Evolutionary conservation across 345 rosid genomes (phyloP).

Genomic region (rapeseed (Brassica napus)): Da-Ae NC_063436.1:24334501-24335000

Average conservation of each 20-base stretch:
- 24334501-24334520: too few relatives aligned
- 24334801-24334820: conserved; percentile 2
- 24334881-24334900: neutral
- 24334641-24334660: too few relatives aligned
- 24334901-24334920: neutral
- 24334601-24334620: too few relatives aligned
- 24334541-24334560: too few relatives aligned
- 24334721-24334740: neutral
- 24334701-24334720: neutral
- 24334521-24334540: too few relatives aligned
- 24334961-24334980: conserved; percentile 2
- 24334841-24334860: neutral
- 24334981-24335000: conserved; percentile 4
- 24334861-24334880: neutral
- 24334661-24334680: too few relatives aligned
- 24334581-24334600: too few relatives aligned
- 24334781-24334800: neutral
- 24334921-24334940: neutral
- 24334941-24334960: neutral
- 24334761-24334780: neutral
- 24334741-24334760: neutral
- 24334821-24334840: neutral
- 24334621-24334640: too few relatives aligned
- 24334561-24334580: too few relatives aligned
- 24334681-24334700: too few relatives aligned